Evolutionary conservation across 345 rosid genomes (phyloP).

Genomic region (Barbarea vulgaris): DNA sequence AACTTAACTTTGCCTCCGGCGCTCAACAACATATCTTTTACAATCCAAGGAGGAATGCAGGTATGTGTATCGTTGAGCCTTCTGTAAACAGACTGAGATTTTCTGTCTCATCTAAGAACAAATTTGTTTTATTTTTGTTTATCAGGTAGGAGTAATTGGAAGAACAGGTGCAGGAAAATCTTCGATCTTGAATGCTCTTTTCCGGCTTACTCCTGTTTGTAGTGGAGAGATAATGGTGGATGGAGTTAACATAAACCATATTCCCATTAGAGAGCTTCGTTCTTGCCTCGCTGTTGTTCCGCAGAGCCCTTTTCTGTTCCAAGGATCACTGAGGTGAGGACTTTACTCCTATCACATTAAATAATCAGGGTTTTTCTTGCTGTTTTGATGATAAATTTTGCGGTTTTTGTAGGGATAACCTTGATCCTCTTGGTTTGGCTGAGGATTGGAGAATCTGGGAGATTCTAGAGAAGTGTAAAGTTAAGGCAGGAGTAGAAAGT

Average conservation of each 20-base stretch:
- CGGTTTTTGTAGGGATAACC: slow-evolving; percentile 60
- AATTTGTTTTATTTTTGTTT: not conserved
- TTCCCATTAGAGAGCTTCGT: slow-evolving; percentile 82
- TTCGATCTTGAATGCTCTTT: slow-evolving; percentile 82
- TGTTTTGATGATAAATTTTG: not conserved
- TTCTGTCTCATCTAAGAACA: not conserved
- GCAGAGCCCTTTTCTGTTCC: slow-evolving; percentile 85
- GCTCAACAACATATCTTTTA: slow-evolving; percentile 56
- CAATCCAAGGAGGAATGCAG: slow-evolving; percentile 70
- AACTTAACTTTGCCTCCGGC: slow-evolving; percentile 75
- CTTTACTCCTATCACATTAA: slow-evolving; percentile 6
- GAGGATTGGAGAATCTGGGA: slow-evolving; percentile 71
- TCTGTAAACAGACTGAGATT: slow-evolving; percentile 12
- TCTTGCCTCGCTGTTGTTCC: slow-evolving; percentile 79
- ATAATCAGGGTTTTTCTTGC: not conserved
- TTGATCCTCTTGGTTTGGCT: slow-evolving; percentile 66
- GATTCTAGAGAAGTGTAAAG: slow-evolving; percentile 71
- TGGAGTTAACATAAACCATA: slow-evolving; percentile 59
- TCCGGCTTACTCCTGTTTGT: slow-evolving; percentile 70
- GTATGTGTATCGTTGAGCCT: slow-evolving; percentile 36
- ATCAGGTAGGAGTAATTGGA: slow-evolving; percentile 86
- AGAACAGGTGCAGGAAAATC: slow-evolving; percentile 99
- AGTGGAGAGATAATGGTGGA: slow-evolving; percentile 73
- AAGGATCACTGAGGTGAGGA: slow-evolving; percentile 77
- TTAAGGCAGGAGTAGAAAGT: slow-evolving; percentile 73